phyloP scores from a whole-genome alignment of 805 yeast genomes.

The Candida manassasensis region DNA sequence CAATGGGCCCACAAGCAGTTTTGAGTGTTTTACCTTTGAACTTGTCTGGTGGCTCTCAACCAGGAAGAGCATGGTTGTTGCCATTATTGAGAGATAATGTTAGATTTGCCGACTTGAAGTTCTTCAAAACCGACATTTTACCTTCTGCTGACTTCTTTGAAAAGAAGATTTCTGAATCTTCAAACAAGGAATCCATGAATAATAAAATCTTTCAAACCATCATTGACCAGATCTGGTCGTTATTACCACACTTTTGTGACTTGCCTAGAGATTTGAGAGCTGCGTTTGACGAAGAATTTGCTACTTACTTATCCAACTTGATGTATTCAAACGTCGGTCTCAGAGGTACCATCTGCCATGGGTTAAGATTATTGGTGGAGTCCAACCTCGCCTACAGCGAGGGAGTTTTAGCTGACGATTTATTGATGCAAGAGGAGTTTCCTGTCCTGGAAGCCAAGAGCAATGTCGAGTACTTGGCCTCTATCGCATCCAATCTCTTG shows the following conservation, averaged over 20 bases:
- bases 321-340: constrained; percentile 71
- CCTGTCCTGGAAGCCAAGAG: constrained; percentile 50
- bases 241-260: constrained; percentile 84
- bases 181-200: constrained; percentile 58
- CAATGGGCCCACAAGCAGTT: constrained; percentile 84
- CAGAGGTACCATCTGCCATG: constrained; percentile 80
- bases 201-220: constrained; percentile 78
- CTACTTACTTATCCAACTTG: constrained; percentile 65
- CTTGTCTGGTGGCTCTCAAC: constrained; percentile 49
- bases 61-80: constrained; percentile 95
- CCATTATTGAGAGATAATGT: constrained; percentile 88
- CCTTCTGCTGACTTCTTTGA: constrained; percentile 62
- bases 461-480: constrained; percentile 58
- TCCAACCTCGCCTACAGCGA: constrained; percentile 61
- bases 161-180: constrained; percentile 36
- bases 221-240: constrained; percentile 87
- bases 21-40: constrained; percentile 74
- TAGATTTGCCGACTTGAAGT: constrained; percentile 61
- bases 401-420: constrained; percentile 54
- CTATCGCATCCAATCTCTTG: constrained; percentile 68
- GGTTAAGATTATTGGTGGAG: constrained; percentile 72
- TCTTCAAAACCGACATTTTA: constrained; percentile 56
- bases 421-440: constrained; percentile 56
- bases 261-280: constrained; percentile 68
- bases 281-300: constrained; percentile 72